Conservation (phyloP, 2,329 filamentous ascomycete species). For the Colletotrichum sp. region DNA sequence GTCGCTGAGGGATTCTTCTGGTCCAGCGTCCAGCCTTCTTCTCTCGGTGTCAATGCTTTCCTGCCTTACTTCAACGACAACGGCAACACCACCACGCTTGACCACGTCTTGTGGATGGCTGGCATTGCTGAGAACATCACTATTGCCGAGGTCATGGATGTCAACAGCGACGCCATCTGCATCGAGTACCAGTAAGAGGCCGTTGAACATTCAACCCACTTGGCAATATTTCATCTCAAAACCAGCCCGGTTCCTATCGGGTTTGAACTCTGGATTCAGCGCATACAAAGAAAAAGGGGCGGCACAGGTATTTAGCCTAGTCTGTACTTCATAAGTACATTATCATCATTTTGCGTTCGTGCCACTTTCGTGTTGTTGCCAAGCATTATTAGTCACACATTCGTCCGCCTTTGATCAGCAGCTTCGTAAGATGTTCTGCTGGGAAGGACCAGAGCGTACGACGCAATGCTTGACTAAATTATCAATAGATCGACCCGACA, state of each 20-base stretch:
- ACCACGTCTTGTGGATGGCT: constrained; percentile 8
- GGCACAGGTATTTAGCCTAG: not conserved
- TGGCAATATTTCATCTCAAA: rapidly evolving
- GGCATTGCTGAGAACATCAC: constrained; percentile 6
- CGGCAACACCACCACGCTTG: constrained; percentile 2
- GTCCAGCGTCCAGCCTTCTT: not conserved
- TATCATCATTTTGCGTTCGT: rapidly evolving
- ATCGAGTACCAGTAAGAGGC: not conserved
- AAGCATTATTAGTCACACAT: too few species aligned
- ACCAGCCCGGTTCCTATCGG: rapidly evolving
- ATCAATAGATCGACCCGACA: too few species aligned
- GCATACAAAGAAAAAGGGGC: rapidly evolving
- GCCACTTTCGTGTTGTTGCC: not conserved
- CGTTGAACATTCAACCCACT: not conserved
- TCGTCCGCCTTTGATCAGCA: too few species aligned
- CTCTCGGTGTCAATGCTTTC: not conserved
- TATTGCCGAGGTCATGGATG: constrained; percentile 10
- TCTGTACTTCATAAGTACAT: not conserved
- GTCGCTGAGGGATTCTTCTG: not conserved
- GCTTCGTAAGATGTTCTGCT: too few species aligned
- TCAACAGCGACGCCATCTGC: constrained; percentile 10
- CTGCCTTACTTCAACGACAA: constrained; percentile 9
- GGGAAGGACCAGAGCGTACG: too few species aligned
- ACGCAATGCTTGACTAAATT: too few species aligned
- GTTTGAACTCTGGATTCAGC: not conserved